phyloP scores from a whole-genome alignment of 441 rosid genomes.

The Syzygium malaccense region DNA sequence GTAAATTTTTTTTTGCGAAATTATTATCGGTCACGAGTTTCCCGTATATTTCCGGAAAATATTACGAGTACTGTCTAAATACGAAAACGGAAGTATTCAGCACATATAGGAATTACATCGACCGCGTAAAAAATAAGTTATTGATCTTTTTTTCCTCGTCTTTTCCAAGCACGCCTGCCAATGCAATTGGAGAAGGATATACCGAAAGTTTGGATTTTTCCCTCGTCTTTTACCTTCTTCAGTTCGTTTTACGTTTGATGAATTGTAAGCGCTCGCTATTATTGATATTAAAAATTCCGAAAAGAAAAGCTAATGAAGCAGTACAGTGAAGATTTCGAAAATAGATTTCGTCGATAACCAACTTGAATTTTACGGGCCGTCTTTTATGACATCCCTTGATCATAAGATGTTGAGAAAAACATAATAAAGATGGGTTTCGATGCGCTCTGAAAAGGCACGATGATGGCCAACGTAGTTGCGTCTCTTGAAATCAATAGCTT shows the following conservation, averaged over 20 bases:
- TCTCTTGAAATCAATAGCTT: not conserved
- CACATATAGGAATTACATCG: not conserved
- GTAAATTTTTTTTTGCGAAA: not conserved
- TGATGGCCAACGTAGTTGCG: not conserved
- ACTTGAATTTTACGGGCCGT: not conserved
- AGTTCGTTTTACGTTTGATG: rapidly evolving
- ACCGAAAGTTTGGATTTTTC: not conserved
- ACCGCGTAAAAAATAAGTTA: too few relatives aligned
- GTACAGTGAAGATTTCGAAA: not conserved
- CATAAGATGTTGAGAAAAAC: not conserved
- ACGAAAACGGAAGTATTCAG: not conserved
- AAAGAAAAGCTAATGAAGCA: not conserved
- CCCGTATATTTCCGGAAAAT: not conserved
- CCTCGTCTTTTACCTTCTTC: not conserved
- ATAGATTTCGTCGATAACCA: rapidly evolving
- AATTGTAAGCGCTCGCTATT: rapidly evolving
- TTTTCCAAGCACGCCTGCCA: too few relatives aligned
- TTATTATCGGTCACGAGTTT: not conserved
- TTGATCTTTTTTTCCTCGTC: too few relatives aligned
- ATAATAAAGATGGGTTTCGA: not conserved
- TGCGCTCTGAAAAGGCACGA: not conserved
- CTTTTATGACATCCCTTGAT: not conserved
- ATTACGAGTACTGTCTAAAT: not conserved
- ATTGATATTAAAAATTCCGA: not conserved
- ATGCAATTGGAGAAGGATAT: not conserved